Conservation (phyloP, 2,329 filamentous ascomycete genomes). For the Diplocarpon rosae region DNA sequence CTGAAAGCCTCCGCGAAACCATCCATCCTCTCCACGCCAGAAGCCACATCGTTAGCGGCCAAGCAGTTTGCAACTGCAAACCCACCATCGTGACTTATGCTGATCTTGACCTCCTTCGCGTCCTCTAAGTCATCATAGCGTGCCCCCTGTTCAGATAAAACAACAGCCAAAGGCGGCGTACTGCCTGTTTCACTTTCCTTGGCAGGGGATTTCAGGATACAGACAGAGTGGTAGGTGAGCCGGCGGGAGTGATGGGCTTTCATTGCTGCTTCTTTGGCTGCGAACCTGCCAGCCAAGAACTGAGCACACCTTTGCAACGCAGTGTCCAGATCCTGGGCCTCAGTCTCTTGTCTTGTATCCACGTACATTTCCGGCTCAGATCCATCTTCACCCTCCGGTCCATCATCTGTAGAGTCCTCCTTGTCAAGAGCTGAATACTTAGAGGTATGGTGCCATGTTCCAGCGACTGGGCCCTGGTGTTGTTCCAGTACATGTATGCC, state of each 20-base stretch:
- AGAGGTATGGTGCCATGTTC: too few species aligned
- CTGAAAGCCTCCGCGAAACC: too few species aligned
- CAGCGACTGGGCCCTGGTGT: too few species aligned
- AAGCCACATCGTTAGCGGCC: conserved; percentile 25
- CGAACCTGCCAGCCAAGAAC: conserved; percentile 29
- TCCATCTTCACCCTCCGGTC: background rate
- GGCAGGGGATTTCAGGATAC: conserved; percentile 1
- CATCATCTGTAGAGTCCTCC: background rate
- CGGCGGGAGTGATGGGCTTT: conserved; percentile 55
- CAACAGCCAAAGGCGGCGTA: conserved; percentile 15
- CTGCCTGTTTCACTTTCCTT: conserved; percentile 1
- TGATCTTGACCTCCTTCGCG: conserved; percentile 54
- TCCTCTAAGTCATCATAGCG: conserved; percentile 10
- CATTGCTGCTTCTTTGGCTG: conserved; percentile 64
- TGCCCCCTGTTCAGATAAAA: conserved; percentile 22
- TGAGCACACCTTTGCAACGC: conserved; percentile 4
- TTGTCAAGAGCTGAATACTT: too few species aligned
- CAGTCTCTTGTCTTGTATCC: background rate
- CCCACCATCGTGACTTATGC: conserved; percentile 79
- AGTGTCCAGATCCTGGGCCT: background rate
- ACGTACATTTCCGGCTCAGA: background rate
- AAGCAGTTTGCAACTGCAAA: conserved; percentile 66
- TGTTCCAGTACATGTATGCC: too few species aligned
- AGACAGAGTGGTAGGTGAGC: conserved; percentile 54
- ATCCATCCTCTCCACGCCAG: background rate